Evolutionary conservation across 2,329 filamentous ascomycete genomes (phyloP).

Genomic region (Blumeria hordei): DNA sequence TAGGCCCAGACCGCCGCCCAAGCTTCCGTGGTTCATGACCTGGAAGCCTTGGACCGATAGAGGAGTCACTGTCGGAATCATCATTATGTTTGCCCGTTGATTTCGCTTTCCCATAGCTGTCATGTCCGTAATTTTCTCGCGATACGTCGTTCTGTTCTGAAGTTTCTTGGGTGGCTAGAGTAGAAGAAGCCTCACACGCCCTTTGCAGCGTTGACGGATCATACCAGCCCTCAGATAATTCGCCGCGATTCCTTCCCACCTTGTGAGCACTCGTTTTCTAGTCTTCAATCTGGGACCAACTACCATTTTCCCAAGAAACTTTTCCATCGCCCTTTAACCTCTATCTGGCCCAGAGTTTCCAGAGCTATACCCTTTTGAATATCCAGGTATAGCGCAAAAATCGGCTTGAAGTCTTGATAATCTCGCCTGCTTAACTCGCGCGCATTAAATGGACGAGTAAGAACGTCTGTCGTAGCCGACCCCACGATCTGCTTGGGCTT

Average conservation of each 20-base stretch:
- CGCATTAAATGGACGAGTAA: constrained; percentile 51
- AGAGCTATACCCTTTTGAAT: constrained; percentile 61
- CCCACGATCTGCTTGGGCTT: too few species aligned
- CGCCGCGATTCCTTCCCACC: constrained; percentile 45
- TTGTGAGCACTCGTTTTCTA: not conserved
- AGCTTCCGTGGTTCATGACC: constrained; percentile 11
- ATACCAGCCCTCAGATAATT: constrained; percentile 83
- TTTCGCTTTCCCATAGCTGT: not conserved
- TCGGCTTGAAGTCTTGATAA: constrained; percentile 35
- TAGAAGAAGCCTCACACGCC: constrained; percentile 8
- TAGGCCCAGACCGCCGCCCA: constrained; percentile 22
- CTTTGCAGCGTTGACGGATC: constrained; percentile 36
- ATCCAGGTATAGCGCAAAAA: constrained; percentile 69
- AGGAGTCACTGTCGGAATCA: constrained; percentile 15
- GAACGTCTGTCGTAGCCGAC: constrained; percentile 17
- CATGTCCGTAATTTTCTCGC: too few species aligned
- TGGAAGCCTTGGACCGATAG: constrained; percentile 24
- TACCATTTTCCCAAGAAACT: constrained; percentile 78
- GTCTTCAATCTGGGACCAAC: constrained; percentile 7
- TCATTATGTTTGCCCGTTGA: constrained; percentile 1
- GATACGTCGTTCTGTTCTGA: too few species aligned
- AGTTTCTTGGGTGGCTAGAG: constrained; percentile 1
- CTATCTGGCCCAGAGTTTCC: constrained; percentile 44
- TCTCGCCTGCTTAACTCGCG: constrained; percentile 44
- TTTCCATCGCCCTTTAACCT: constrained; percentile 71